phyloP scores from a whole-genome alignment of 345 rosid genomes.

The Citrus trifoliata region DNA sequence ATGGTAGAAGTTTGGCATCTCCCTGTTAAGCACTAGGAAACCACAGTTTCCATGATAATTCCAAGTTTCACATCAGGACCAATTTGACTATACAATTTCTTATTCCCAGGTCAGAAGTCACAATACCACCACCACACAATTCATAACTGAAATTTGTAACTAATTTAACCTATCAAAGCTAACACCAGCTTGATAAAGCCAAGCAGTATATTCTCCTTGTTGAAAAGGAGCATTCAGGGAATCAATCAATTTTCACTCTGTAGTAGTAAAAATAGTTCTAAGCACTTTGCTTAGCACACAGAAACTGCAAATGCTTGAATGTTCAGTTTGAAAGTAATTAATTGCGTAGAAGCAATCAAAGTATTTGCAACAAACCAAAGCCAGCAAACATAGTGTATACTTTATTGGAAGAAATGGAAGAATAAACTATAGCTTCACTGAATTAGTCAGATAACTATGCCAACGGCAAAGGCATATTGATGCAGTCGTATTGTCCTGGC shows the following conservation, averaged over 20 bases:
- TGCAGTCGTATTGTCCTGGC: not conserved
- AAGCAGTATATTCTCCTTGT: not conserved
- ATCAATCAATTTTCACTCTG: not conserved
- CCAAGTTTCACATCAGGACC: not conserved
- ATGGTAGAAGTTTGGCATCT: not conserved
- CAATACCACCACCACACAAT: not conserved
- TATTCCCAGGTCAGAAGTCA: not conserved
- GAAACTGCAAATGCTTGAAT: not conserved
- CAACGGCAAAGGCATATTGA: not conserved
- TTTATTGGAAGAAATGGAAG: not conserved
- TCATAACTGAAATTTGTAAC: not conserved
- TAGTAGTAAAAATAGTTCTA: not conserved
- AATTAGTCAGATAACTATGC: not conserved
- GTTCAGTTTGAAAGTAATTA: not conserved
- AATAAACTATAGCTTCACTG: not conserved
- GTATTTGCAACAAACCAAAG: not conserved
- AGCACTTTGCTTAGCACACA: not conserved
- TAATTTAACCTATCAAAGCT: not conserved
- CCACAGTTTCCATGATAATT: not conserved
- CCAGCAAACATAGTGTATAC: not conserved
- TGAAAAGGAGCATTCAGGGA: not conserved
- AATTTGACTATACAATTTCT: not conserved
- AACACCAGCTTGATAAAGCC: not conserved
- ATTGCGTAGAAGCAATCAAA: not conserved
- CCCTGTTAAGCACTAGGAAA: not conserved